These are phyloP conservation scores for Phyllosticta citrichinensis DNA, from an alignment of 2,329 filamentous ascomycete genomes.

Conservation along the genomic window DNA sequence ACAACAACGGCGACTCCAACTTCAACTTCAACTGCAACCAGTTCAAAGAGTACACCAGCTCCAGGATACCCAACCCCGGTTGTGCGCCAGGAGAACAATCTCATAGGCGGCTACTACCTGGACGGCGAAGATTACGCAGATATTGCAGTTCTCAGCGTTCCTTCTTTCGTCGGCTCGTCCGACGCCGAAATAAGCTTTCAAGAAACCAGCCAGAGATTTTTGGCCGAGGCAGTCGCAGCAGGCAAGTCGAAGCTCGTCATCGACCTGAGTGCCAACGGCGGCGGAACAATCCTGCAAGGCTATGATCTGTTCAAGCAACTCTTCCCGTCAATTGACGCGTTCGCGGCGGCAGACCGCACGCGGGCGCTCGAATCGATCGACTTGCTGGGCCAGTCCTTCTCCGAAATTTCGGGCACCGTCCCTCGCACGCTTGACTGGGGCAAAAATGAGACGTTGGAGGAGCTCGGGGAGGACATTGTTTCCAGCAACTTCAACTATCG, in stretches of 20 bases:
- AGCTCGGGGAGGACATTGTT: constrained; percentile 21
- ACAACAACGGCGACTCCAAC: constrained; percentile 8
- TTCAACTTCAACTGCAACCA: constrained; percentile 15
- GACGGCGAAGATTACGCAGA: constrained; percentile 33
- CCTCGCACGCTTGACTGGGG: constrained; percentile 22
- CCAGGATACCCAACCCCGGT: constrained; percentile 36
- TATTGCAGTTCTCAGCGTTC: constrained; percentile 34
- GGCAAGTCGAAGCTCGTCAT: constrained; percentile 52
- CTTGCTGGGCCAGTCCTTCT: constrained; percentile 34
- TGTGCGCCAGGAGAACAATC: constrained; percentile 27
- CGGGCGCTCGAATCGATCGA: constrained; percentile 39
- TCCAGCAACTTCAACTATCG: constrained; percentile 38
- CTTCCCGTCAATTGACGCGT: constrained; percentile 41
- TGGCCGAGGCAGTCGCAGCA: constrained; percentile 33
- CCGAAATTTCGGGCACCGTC: constrained; percentile 21
- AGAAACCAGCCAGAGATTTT: constrained; percentile 29
- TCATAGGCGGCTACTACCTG: constrained; percentile 38
- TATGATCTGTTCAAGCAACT: constrained; percentile 53
- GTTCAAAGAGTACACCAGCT: constrained; percentile 18
- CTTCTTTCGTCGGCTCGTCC: constrained; percentile 28
- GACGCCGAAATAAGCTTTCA: constrained; percentile 26
- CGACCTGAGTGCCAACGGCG: constrained; percentile 49
- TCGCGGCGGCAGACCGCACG: constrained; percentile 41
- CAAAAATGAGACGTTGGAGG: constrained; percentile 23
- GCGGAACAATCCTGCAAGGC: constrained; percentile 48